Base-by-base conservation (phyloP, 306 rosid genomes). In the Malus fusca region DNA sequence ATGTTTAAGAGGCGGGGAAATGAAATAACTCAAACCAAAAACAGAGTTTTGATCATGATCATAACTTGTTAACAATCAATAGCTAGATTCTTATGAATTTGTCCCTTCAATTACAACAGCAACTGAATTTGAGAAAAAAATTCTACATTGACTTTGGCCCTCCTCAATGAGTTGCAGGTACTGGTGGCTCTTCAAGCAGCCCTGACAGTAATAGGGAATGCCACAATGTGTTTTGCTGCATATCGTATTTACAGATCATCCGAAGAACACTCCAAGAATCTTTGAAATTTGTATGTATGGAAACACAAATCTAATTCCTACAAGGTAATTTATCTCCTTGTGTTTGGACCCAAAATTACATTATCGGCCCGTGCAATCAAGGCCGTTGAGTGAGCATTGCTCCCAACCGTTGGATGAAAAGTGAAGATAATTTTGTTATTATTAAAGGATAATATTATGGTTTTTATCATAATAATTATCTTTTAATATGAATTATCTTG, bases 101-200 rank as follows among this genome's bases (percentile, higher is more conserved):
- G 8, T 59, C 61, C 55, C 66, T 82, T 63, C 79, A 56, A 68
- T 48, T 79, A 21, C 52, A 64, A 53, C 51, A 33, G 35, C 81
- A 79, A 72, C 14, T 64, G 51, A 40, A 59, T n/a, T 46, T 10
- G 17, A 30, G 25, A 68, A 31, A 68, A 80, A 58, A 31, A 56
- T 67, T 30, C 59, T 33, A 68, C 66, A 37, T 72, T 82, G 77
- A 77, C 75, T 60, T 66, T 11, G 75, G 15, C 43, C 52, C 74
- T 53, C 53, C 55, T 69, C 33, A 40, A 43, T 84, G 85, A 79
- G 21, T 83, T 89, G 81, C 65, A 96, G 99, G 97, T 90, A 65
- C 76, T 96, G 91, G 99, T 96, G 82, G 97, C 96, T 81, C 88
- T 96, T 80, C 97, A 96, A 83, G 99, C 92, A 18, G 95, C 93